A percentile compares a stretch with the other conserved stretches of the same genome.
These are phyloP conservation scores for Ceratobasidium sp. DNA, from an alignment of 1,284 basidiomycete species.

Conservation along the genomic window DNA sequence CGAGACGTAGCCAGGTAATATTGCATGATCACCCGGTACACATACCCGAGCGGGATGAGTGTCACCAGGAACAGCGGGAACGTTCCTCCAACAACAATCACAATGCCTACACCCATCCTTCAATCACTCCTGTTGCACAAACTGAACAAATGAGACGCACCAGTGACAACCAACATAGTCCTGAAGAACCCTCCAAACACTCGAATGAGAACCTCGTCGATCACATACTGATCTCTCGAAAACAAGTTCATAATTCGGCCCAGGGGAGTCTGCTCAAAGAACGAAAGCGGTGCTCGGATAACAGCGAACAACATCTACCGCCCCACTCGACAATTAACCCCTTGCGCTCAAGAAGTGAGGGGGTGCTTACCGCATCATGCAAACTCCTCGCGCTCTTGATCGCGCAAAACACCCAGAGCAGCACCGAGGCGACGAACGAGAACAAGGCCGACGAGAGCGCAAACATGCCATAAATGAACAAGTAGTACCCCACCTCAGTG, in stretches of 20 bases:
- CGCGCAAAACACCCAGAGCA: slow-evolving; percentile 84
- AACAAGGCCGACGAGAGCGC: slow-evolving; percentile 65
- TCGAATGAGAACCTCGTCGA: slow-evolving; percentile 83
- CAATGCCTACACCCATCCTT: slow-evolving; percentile 66
- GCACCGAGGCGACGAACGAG: slow-evolving; percentile 65
- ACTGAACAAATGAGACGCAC: slow-evolving; percentile 31
- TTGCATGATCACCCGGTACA: slow-evolving; percentile 80
- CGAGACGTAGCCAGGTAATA: slow-evolving; percentile 93
- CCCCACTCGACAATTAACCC: slow-evolving; percentile 13
- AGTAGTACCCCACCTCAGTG: slow-evolving; percentile 66
- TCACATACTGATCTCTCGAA: slow-evolving; percentile 91
- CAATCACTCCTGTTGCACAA: slow-evolving; percentile 13
- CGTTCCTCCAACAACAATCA: slow-evolving; percentile 80
- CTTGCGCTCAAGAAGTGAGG: slow-evolving; percentile 47
- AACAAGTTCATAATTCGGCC: slow-evolving; percentile 90
- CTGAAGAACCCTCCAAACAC: slow-evolving; percentile 75
- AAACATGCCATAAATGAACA: slow-evolving; percentile 71
- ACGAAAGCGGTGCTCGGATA: slow-evolving; percentile 84
- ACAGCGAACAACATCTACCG: slow-evolving; percentile 78
- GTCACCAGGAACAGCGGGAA: slow-evolving; percentile 87
- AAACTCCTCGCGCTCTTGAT: slow-evolving; percentile 77
- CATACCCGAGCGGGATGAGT: slow-evolving; percentile 76
- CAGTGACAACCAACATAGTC: slow-evolving; percentile 54
- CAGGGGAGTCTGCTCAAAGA: slow-evolving; percentile 87
- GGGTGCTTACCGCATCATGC: slow-evolving; percentile 73